Evolutionary conservation across 192 early-diverging fungal genomes (phyloP).

Genomic region (Gryganskiella cystojenkinii): DNA sequence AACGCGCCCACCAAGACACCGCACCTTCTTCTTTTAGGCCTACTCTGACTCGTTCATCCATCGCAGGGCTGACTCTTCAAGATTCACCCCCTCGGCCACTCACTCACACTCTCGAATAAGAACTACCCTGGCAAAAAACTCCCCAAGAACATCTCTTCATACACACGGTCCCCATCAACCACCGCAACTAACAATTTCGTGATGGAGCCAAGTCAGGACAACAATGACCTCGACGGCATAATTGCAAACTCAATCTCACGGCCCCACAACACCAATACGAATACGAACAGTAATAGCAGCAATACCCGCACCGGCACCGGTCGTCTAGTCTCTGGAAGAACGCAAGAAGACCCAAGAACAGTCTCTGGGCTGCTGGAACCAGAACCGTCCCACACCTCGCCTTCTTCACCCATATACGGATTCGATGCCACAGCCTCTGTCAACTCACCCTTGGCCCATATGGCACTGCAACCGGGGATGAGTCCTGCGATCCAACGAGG

Average conservation of each 20-base stretch:
- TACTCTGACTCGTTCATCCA: no score
- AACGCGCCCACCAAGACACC: no score
- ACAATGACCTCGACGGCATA: slow-evolving; percentile 1
- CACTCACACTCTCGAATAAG: no score
- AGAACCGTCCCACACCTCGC: neutral
- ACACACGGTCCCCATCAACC: neutral
- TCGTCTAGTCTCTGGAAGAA: no score
- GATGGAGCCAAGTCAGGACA: neutral
- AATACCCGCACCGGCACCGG: no score
- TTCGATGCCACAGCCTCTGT: neutral
- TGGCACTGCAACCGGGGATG: slow-evolving; percentile 27
- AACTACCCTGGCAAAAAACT: no score
- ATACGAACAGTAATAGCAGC: no score
- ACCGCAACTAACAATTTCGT: neutral
- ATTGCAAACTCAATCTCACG: slow-evolving; percentile 15
- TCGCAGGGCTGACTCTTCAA: no score
- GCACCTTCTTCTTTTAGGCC: no score
- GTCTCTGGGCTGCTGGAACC: neutral
- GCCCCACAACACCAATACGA: neutral
- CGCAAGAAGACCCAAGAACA: no score
- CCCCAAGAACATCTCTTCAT: no score
- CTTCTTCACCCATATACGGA: neutral
- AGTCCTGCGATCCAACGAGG: slow-evolving; percentile 47
- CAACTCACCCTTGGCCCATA: neutral
- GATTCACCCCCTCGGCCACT: no score